These are phyloP conservation scores for Debaryomyces sp. DNA, from an alignment of 1,139 yeast genomes.

Conservation along the genomic window DNA sequence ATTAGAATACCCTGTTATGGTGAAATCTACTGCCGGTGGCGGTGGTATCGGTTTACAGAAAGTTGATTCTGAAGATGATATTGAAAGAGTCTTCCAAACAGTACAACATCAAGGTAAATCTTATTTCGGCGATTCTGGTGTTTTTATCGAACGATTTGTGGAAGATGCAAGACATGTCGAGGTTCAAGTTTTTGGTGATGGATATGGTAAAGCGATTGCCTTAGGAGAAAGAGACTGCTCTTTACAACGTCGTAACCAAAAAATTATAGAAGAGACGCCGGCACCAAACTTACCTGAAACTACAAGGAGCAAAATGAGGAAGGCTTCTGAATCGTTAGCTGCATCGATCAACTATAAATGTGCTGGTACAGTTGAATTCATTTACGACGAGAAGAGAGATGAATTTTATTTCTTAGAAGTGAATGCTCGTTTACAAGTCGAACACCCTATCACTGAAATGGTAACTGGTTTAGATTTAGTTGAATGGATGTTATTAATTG, in stretches of 20 bases:
- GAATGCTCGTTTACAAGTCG: constrained; percentile 95
- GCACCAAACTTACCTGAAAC: constrained; percentile 88
- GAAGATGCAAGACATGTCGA: constrained; percentile 96
- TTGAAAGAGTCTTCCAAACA: constrained; percentile 80
- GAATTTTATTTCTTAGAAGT: constrained; percentile 95
- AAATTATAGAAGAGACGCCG: constrained; percentile 95
- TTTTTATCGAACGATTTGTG: constrained; percentile 89
- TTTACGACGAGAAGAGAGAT: constrained; percentile 81
- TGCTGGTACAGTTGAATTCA: constrained; percentile 97
- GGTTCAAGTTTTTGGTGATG: constrained; percentile 95
- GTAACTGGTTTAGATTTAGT: constrained; percentile 93
- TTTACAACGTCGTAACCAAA: constrained; percentile 94
- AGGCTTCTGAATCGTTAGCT: constrained; percentile 83
- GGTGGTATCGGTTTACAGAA: constrained; percentile 98
- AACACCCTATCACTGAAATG: constrained; percentile 95
- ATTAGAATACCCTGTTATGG: constrained; percentile 90
- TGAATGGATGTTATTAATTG: constrained; percentile 94
- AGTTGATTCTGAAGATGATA: constrained; percentile 79
- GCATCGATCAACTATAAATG: constrained; percentile 84
- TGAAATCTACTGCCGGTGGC: constrained; percentile 97
- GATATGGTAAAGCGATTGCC: constrained; percentile 87
- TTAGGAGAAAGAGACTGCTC: constrained; percentile 98
- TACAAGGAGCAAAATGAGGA: constrained; percentile 74
- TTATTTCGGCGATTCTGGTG: constrained; percentile 94
- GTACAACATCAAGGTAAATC: constrained; percentile 93